phyloP scores from a whole-genome alignment of 495 filamentous ascomycete genomes.

The Annulohypoxylon stygium region DNA sequence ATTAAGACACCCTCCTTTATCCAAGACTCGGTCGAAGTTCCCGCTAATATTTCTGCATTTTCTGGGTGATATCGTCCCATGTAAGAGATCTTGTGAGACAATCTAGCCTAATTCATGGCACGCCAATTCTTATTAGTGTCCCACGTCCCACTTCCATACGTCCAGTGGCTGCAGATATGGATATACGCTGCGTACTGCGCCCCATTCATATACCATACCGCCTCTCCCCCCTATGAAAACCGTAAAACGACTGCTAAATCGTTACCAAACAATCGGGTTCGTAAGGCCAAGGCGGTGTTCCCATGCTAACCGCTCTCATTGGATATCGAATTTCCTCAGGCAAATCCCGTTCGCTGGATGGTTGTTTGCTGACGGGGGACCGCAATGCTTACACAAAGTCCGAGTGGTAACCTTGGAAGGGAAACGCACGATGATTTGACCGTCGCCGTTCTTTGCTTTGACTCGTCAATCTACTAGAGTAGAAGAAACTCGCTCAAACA shows the following conservation, averaged over 20 bases:
- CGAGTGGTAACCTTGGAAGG: conserved; percentile 5
- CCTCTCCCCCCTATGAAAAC: conserved; percentile 33
- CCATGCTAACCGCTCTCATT: conserved; percentile 13
- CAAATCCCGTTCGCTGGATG: conserved; percentile 13
- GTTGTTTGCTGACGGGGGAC: conserved; percentile 12
- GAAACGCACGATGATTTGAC: conserved; percentile 1
- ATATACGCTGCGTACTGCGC: conserved; percentile 34
- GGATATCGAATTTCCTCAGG: background rate
- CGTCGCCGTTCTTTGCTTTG: background rate
- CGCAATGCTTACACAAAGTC: conserved; percentile 15
- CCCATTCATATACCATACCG: conserved; percentile 37
- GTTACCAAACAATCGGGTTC: conserved; percentile 43
- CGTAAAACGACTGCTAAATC: conserved; percentile 35
- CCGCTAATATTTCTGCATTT: conserved; percentile 13
- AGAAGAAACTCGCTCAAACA: conserved; percentile 9
- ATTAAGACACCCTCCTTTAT: conserved; percentile 20
- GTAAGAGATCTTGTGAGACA: conserved; percentile 30
- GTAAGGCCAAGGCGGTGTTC: conserved; percentile 10
- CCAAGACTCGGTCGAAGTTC: conserved; percentile 9
- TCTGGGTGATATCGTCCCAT: conserved; percentile 7
- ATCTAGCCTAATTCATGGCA: conserved; percentile 14
- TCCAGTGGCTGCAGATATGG: conserved; percentile 22
- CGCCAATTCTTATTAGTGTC: conserved; percentile 24
- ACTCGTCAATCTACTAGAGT: conserved; percentile 3
- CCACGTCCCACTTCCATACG: conserved; percentile 28